Conservation (phyloP, 495 filamentous ascomycete species). For the Podospora didyma region DNA sequence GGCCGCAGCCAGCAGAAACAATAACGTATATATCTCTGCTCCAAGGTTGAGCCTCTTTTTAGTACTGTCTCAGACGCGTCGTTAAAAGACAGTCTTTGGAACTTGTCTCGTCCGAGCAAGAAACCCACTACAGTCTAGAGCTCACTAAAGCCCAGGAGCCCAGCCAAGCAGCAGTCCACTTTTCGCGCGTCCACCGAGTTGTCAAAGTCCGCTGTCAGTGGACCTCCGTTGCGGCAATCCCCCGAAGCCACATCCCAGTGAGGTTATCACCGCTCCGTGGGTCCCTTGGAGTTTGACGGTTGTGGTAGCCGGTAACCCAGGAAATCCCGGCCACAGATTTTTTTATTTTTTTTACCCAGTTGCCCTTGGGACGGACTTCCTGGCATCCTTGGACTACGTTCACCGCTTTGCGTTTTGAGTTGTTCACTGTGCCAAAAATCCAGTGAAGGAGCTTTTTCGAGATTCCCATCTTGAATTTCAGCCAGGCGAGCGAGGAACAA, state of each 20-base stretch:
- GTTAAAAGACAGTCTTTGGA: not conserved
- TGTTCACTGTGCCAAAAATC: constrained; percentile 14
- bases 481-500: constrained; percentile 11
- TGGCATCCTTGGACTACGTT: constrained; percentile 7
- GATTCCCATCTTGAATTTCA: constrained; percentile 12
- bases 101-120: not conserved
- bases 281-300: constrained; percentile 22
- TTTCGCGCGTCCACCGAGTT: constrained; percentile 12
- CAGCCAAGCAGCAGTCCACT: constrained; percentile 17
- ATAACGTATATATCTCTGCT: constrained; percentile 27
- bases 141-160: not conserved
- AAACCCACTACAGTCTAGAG: constrained; percentile 1
- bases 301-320: constrained; percentile 25
- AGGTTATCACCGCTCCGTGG: constrained; percentile 32
- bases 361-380: constrained; percentile 19
- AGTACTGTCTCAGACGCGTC: not conserved
- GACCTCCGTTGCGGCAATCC: constrained; percentile 14
- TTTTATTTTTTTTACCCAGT: too few species aligned
- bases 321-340: constrained; percentile 30
- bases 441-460: constrained; percentile 5
- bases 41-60: constrained; percentile 6
- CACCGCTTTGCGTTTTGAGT: constrained; percentile 20
- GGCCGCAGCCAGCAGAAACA: constrained; percentile 9
- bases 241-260: constrained; percentile 26
- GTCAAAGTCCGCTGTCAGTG: constrained; percentile 16